These are phyloP conservation scores for Kodamaea leandrae DNA, from an alignment of 805 yeast genomes.

Conservation along the genomic window DNA sequence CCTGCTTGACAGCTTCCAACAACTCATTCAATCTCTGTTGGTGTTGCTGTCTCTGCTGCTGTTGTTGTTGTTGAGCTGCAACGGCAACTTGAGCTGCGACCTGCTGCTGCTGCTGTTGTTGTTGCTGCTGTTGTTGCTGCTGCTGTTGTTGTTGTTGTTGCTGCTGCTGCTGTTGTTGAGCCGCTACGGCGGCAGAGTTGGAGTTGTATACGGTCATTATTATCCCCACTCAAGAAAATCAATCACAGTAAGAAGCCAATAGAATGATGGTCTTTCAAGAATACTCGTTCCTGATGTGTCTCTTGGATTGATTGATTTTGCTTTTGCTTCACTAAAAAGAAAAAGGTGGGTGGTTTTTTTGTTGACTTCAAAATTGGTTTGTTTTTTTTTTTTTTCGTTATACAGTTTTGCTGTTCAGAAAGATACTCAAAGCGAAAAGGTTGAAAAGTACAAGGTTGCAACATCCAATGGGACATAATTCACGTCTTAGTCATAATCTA, in stretches of 20 bases:
- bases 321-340: constrained; percentile 2
- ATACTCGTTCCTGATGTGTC: background rate
- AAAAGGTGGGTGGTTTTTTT: constrained; percentile 1
- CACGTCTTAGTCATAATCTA: too few species aligned
- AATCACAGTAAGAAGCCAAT: background rate
- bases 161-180: constrained; percentile 28
- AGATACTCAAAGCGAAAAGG: too few species aligned
- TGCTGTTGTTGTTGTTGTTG: constrained; percentile 28
- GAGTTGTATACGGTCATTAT: constrained; percentile 39
- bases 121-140: constrained; percentile 15
- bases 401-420: background rate
- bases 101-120: constrained; percentile 25
- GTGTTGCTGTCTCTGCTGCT: constrained; percentile 26
- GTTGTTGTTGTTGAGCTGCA: constrained; percentile 20
- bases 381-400: constrained; percentile 1
- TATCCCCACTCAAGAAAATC: constrained; percentile 21
- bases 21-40: constrained; percentile 63
- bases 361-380: constrained; percentile 1
- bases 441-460: too few species aligned
- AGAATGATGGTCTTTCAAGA: background rate
- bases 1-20: constrained; percentile 87
- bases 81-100: constrained; percentile 20
- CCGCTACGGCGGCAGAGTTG: constrained; percentile 28
- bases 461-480: too few species aligned
- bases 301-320: constrained; percentile 1